Base-by-base conservation (phyloP, 2,329 filamentous ascomycete species). In the Venturia carpophila region DNA sequence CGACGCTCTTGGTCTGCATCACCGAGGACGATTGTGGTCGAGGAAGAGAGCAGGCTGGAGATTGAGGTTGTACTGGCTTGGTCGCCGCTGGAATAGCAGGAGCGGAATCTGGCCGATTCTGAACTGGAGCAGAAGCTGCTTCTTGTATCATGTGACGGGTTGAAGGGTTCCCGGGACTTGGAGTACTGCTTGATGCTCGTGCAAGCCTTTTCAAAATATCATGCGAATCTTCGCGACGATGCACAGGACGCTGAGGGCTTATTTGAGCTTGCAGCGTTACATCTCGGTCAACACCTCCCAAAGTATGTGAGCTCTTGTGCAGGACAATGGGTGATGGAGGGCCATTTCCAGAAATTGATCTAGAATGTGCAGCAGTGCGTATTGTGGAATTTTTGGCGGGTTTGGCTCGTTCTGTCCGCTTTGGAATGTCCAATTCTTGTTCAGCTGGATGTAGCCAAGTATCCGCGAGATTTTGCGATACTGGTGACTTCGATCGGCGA, bases 171-270 rank as follows among this genome's bases (percentile, higher is more conserved):
- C 68, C 73, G 42, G 79, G 78, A 67, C 77, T 80, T 4, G 80
- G 79, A 41, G 78, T 81, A 56, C 71, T 68, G 65, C 77, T 81
- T 7, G 78, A 76, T 1, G 74, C 77, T 67, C 78, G 73, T 1
- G 80, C 78, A 11, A 82, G 72, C 65, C 75, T 74, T 67, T 76
- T 75, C 60, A 82, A 71, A 27, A 82, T 70, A 67, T 78, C 74
- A 67, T 79, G 74, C 6, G 79, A 80, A 68, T 80, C 79, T 52
- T 75, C 73, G 45, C 77, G 73, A 41, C 72, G 70, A 62, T 76
- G 72, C 15, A 67, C 65, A 13, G 74, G 73, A 55, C 71, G 70
- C 58, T 72, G 68, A 4, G 70, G 66, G 30, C 68, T 69, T 61
- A 66, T 69, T 52, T 70, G 66, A 10, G 70, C 70, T 24, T 68